A percentile compares a stretch with the other conserved stretches of the same genome.
Conservation (phyloP, 768 basidiomycete species). For the Tulasnella sp. region DNA sequence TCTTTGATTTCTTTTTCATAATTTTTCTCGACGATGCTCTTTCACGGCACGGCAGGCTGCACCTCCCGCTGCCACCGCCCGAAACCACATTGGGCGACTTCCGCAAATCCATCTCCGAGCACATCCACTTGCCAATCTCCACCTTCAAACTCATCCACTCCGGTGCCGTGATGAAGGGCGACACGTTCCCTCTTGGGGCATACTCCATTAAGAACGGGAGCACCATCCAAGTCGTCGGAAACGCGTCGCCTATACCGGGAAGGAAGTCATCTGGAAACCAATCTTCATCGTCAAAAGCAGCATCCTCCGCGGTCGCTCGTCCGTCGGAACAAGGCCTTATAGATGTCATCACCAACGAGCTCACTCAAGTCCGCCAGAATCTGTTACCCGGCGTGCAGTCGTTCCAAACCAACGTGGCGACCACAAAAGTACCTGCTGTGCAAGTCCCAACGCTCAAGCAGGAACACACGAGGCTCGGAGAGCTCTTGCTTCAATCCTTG, state of each 20-base stretch:
- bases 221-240: constrained; percentile 58
- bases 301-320: neutral
- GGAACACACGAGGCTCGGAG: constrained; percentile 53
- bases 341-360: constrained; percentile 42
- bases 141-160: constrained; percentile 82
- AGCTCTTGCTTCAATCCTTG: constrained; percentile 77
- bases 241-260: neutral
- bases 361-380: constrained; percentile 38
- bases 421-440: constrained; percentile 16
- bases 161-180: constrained; percentile 85
- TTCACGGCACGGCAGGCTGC: constrained; percentile 28
- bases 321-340: constrained; percentile 39
- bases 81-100: constrained; percentile 47
- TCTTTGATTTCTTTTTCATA: constrained; percentile 6
- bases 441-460: constrained; percentile 25
- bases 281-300: neutral
- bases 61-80: constrained; percentile 45
- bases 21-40: constrained; percentile 9
- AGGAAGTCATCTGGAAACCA: neutral
- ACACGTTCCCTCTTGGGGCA: constrained; percentile 55
- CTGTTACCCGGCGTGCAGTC: constrained; percentile 46
- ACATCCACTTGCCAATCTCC: constrained; percentile 56
- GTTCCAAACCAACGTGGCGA: constrained; percentile 35
- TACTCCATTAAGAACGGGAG: constrained; percentile 63
- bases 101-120: constrained; percentile 51